Evolutionary conservation across 768 basidiomycete species (phyloP).

Genomic region (Gymnopilus junonius): DNA sequence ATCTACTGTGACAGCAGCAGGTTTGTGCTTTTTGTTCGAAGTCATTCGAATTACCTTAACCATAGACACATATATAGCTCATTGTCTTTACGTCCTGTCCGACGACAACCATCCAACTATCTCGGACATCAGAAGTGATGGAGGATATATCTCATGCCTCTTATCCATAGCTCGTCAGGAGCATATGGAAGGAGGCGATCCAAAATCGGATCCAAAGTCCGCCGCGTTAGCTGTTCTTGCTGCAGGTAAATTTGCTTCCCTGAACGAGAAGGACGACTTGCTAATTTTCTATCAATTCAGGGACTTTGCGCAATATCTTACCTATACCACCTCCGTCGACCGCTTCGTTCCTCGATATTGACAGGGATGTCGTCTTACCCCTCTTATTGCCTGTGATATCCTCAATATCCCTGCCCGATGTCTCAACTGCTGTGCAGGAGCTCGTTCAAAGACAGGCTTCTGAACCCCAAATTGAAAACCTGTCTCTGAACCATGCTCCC

Average conservation of each 20-base stretch:
- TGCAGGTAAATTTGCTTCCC: slow-evolving; percentile 50
- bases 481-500: slow-evolving; percentile 67
- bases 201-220: slow-evolving; percentile 52
- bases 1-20: slow-evolving; percentile 78
- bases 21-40: slow-evolving; percentile 42
- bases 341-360: slow-evolving; percentile 66
- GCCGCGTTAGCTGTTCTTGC: slow-evolving; percentile 67
- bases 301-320: slow-evolving; percentile 76
- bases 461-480: slow-evolving; percentile 31
- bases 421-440: slow-evolving; percentile 51
- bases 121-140: slow-evolving; percentile 63
- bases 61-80: slow-evolving; percentile 51
- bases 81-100: slow-evolving; percentile 90
- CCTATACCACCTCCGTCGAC: slow-evolving; percentile 74
- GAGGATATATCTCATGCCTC: slow-evolving; percentile 65
- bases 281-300: slow-evolving; percentile 36
- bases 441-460: slow-evolving; percentile 58
- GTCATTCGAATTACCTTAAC: background rate
- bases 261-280: background rate
- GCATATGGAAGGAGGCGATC: slow-evolving; percentile 34
- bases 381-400: slow-evolving; percentile 69
- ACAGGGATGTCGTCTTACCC: slow-evolving; percentile 74
- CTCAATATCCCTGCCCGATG: slow-evolving; percentile 57
- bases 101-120: slow-evolving; percentile 87
- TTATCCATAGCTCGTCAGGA: slow-evolving; percentile 58